phyloP scores from a whole-genome alignment of 139 green algal species.

The Trebouxia sp. region DNA sequence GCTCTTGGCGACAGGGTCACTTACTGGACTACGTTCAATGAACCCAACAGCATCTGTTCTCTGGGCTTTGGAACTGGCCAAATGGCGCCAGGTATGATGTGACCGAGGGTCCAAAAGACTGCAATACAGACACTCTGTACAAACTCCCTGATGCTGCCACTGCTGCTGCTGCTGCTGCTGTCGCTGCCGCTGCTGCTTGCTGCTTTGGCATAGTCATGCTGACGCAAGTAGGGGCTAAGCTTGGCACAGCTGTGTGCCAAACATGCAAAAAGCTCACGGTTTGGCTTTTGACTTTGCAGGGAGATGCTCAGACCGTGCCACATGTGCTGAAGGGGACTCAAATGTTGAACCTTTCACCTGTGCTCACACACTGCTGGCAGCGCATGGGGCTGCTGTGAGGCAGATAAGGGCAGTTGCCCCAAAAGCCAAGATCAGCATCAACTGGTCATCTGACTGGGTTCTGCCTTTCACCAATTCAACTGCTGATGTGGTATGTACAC shows the following conservation, averaged over 20 bases:
- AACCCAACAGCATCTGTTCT: conserved; percentile 31
- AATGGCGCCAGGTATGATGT: conserved; percentile 21
- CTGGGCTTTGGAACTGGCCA: conserved; percentile 30
- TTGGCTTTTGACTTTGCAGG: background rate
- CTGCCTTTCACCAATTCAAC: conserved; percentile 32
- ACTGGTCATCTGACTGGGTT: conserved; percentile 43
- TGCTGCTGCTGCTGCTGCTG: no score
- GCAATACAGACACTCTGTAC: no score
- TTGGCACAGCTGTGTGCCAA: no score
- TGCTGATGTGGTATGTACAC: background rate
- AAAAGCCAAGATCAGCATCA: conserved; percentile 44
- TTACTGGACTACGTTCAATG: conserved; percentile 60
- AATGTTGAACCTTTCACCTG: conserved; percentile 36
- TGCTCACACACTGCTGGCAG: conserved; percentile 45
- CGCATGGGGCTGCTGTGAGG: conserved; percentile 40
- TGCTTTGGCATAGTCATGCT: no score
- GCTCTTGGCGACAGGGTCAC: conserved; percentile 44
- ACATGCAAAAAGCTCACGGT: no score
- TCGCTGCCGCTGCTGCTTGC: no score
- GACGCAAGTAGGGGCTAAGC: no score
- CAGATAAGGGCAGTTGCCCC: conserved; percentile 37
- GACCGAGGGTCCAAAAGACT: no score
- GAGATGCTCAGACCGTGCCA: conserved; percentile 33
- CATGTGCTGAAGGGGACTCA: conserved; percentile 29
- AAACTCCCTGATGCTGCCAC: no score